Base-by-base conservation (phyloP, 2,329 filamentous ascomycete species). In the Stagonosporopsis rhizophila region DNA sequence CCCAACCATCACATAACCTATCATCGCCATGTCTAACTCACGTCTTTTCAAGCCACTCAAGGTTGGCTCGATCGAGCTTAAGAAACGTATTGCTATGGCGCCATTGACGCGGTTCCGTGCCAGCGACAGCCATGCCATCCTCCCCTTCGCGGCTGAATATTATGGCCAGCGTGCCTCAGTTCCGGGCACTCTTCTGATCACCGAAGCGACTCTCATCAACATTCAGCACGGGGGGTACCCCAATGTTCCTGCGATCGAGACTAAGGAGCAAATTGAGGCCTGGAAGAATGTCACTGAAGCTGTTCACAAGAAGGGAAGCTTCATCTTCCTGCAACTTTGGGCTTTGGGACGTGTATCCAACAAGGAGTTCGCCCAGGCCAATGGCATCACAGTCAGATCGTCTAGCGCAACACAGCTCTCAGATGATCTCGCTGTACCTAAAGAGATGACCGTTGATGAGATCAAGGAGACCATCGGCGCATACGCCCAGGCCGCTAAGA, bases 301-400 rank as follows among this genome's bases (percentile, higher is more conserved):
- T 0, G 85, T 90, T 0, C 88, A 91, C 69, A 78, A 78, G 20
- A 87, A 87, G 64, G 83, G 83, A 5, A 82, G 80, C 17, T 85
- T 80, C 67, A 85, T 89, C 47, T 89, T 80, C 73, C 71, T 81
- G 2, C 88, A 90, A 67, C 77, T 90, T 0, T 89, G 85, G 80
- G 82, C 81, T 0, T 76, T 85, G 6, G 87, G 88, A 4, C 82
- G 88, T 3, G 80, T 81, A 3, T 83, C 83, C 0, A 71, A 78
- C 56, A 69, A 74, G 0, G 58, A 71, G 1, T 65, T 76, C 5
- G 62, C 78, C 15, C 64, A 72, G 22, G 65, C 66, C n/a, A 71
- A 78, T 20, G 67, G 75, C 59, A 60, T 75, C 60, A 53, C 71
- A 58, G 49, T 75, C 63, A 56, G 67, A 68, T 58, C 71, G 64